Percentiles rank a stretch among this genome's conserved stretches.
These are phyloP conservation scores for Cladophialophora immunda DNA, from an alignment of 2,329 filamentous ascomycete species.

Conservation along the genomic window DNA sequence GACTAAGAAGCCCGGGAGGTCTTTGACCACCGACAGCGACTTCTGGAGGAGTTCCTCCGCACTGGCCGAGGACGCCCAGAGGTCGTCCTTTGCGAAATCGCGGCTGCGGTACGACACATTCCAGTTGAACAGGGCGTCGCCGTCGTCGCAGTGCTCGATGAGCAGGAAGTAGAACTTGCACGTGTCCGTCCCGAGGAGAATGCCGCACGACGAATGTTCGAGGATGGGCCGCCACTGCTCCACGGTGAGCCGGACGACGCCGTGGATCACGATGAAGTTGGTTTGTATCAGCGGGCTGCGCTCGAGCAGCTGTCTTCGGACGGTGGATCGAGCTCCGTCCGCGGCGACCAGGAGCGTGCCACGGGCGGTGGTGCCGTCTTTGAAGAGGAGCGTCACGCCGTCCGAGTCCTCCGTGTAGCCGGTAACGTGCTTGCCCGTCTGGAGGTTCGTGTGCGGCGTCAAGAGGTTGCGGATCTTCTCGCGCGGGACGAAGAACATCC, in stretches of 20 bases:
- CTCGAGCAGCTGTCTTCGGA: conserved; percentile 9
- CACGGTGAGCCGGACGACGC: background rate
- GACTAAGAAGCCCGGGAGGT: background rate
- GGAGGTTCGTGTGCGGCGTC: conserved; percentile 1
- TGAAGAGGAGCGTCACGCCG: conserved; percentile 10
- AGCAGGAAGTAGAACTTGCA: conserved; percentile 13
- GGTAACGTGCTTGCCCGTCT: conserved; percentile 6
- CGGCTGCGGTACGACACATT: conserved; percentile 2
- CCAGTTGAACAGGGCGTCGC: conserved; percentile 14
- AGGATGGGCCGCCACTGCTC: conserved; percentile 11
- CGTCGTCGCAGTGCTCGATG: conserved; percentile 9
- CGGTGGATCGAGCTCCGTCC: conserved; percentile 7
- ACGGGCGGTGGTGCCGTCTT: conserved; percentile 19
- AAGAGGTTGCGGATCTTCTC: background rate
- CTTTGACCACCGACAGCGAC: background rate
- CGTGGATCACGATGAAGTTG: conserved; percentile 1
- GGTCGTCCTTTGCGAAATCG: background rate
- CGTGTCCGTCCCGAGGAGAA: conserved; percentile 1
- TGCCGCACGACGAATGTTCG: conserved; percentile 16
- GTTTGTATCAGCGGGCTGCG: background rate
- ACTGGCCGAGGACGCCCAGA: background rate
- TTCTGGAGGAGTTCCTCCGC: background rate
- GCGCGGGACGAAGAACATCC: conserved; percentile 3
- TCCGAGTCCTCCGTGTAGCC: conserved; percentile 12
- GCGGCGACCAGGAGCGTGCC: conserved; percentile 10